Evolutionary conservation across 768 basidiomycete species (phyloP).

Genomic region (Candolleomyces eurysporus): DNA sequence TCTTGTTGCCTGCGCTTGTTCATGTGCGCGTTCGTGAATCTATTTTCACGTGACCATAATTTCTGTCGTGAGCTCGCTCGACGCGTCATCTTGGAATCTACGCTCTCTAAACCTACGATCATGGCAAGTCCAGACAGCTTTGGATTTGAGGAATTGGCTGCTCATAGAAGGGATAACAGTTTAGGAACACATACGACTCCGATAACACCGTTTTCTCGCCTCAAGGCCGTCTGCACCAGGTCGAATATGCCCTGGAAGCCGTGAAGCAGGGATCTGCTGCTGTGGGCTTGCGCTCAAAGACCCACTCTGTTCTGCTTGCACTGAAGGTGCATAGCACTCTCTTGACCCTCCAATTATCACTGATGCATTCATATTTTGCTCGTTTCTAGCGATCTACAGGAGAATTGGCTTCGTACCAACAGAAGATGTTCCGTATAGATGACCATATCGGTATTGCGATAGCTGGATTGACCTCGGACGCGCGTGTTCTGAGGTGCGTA

Average conservation of each 20-base stretch:
- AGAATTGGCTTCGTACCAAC: constrained; percentile 98
- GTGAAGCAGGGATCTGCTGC: constrained; percentile 99
- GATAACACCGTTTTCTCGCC: constrained; percentile 98
- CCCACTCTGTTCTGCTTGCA: constrained; percentile 88
- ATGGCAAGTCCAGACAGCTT: constrained; percentile 30
- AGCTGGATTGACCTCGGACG: constrained; percentile 97
- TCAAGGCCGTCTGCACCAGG: constrained; percentile 94
- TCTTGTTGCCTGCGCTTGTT: neutral
- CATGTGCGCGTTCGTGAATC: neutral
- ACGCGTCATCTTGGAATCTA: constrained; percentile 12
- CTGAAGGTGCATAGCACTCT: constrained; percentile 65
- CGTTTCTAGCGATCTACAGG: constrained; percentile 85
- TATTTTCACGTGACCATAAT: constrained; percentile 7
- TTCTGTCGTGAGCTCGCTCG: neutral
- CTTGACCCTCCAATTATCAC: neutral
- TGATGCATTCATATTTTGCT: neutral
- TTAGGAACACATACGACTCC: constrained; percentile 96
- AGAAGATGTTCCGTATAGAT: constrained; percentile 99
- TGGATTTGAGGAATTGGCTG: neutral
- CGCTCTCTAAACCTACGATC: constrained; percentile 17
- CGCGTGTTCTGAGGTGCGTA: constrained; percentile 88
- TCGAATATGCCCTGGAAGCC: constrained; percentile 98
- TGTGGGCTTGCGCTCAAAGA: constrained; percentile 93
- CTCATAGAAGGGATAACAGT: constrained; percentile 45
- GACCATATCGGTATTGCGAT: constrained; percentile 99